Evolutionary conservation across 495 filamentous ascomycete species (phyloP), one percentile per base, ranked within the genome.

Genomic region (Hypoxylon crocopeplum): DNA sequence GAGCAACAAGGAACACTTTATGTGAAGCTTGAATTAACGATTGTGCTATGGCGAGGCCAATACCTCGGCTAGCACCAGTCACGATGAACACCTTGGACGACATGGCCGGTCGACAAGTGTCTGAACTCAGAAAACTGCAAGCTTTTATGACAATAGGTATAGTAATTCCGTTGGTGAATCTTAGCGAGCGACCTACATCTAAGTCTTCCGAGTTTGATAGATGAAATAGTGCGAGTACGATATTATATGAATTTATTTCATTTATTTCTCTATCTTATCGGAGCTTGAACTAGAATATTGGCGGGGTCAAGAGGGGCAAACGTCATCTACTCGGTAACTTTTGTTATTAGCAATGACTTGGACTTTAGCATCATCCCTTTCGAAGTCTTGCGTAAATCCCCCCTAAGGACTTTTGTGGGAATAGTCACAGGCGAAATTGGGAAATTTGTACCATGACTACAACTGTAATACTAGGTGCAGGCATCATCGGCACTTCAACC

Each of bases 401-500:
- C 32, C 32, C 32, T 34, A 13, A n/a, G 32, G 5, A 34, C 8
- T 34, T 8, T 22, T 38, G n/a, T 29, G 32, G 12, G 32, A 34
- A 34, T 34, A 34, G 12, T n/a, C 7, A 34, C 32, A 5, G 4
- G n/a, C 4, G 12, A 25, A 44, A 29, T 19, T 15, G 16, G n/a
- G 29, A 13, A 7, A 34, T 22, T 1, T 29, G 5, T 16, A 56
- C 33, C 40, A 76, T 72, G 72, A 25, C 69, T 27, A 62, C 66
- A 30, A 92, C 86, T 15, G 82, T 92, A 24, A 92, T 93, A 52
- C 70, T 94, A 39, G 90, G 90, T 41, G 82, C 83, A 42, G 90
- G 90, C 45, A 92, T 94, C 70, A 90, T 94, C 32, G 88, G 88
- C 54, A 70, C 83, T 39, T 87, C 88, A n/a, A 89, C 87, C 19